Evolutionary conservation across 2,329 filamentous ascomycete genomes (phyloP).

Genomic region (Fulvia fulva): DNA sequence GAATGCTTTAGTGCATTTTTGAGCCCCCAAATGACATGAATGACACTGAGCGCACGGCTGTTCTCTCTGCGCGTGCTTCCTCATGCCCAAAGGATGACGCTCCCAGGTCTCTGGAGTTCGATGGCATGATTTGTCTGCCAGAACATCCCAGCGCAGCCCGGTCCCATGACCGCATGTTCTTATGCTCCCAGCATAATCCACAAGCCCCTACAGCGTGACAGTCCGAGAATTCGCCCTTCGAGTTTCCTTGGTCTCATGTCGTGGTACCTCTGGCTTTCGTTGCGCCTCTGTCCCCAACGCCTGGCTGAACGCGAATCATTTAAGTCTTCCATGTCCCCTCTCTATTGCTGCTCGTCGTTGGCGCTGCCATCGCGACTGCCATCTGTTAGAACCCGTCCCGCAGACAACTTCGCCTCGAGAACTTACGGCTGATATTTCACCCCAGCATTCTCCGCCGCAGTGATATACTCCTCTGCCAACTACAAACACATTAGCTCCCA

Average conservation of each 20-base stretch:
- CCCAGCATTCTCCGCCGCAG: slow-evolving; percentile 55
- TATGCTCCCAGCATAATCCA: no score
- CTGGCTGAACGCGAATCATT: neutral
- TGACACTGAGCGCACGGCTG: no score
- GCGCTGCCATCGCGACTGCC: slow-evolving; percentile 20
- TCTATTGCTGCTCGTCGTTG: slow-evolving; percentile 16
- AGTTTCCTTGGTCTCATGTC: neutral
- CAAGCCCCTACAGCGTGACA: no score
- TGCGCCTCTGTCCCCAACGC: neutral
- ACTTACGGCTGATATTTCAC: slow-evolving; percentile 58
- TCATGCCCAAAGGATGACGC: no score
- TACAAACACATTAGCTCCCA: slow-evolving; percentile 25
- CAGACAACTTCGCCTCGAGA: neutral
- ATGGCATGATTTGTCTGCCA: no score
- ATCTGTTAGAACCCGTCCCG: neutral
- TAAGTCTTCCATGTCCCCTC: neutral
- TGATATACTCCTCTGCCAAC: slow-evolving; percentile 56
- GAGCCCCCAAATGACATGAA: no score
- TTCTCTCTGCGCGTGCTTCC: no score
- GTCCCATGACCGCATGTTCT: no score
- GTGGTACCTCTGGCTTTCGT: neutral
- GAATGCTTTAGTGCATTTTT: slow-evolving; percentile 43
- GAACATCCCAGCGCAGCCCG: no score
- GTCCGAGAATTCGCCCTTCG: neutral
- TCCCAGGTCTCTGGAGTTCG: no score